Evolutionary conservation across 495 filamentous ascomycete genomes (phyloP), one percentile per base, ranked within the genome.

Genomic region (Neurospora discreta): DNA sequence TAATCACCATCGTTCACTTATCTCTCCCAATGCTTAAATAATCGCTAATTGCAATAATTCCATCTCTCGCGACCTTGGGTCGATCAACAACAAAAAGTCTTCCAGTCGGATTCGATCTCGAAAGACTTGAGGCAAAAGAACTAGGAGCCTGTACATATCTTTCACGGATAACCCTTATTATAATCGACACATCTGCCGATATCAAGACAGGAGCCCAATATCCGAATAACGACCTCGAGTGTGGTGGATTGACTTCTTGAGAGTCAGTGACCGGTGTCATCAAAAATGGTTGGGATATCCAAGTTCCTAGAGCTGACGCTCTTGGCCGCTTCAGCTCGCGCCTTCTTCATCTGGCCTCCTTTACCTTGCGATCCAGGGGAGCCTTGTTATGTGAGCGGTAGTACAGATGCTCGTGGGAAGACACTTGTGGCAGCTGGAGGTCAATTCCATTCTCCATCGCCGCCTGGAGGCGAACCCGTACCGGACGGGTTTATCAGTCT

Each of bases 251-350:
- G 52, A 60, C 52, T 6, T 5, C 6, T 13, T 60, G 13, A 60
- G 52, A 23, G 52, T 30, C 52, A 26, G 23, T 60, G 52, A 60
- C 52, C 6, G 23, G 52, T 60, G 13, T 58, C 42, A 72, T 77
- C 82, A 84, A 77, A 52, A 84, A 85, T 85, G 83, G 73, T 78
- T 75, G 73, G 72, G 70, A 73, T 68, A 71, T 74, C 75, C 18
- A 41, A 78, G 69, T 73, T 81, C 39, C 70, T 84, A 46, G 80
- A 82, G 76, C 75, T 85, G 52, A 78, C 81, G 69, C 71, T 84
- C 77, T 84, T 82, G 82, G 76, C 76, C 72, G 73, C 82, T 38
- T 72, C 76, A 43, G 77, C 79, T 67, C 75, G 77, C 39, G 82
- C 81, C 69, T 81, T 85, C 72, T 81, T 76, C 69, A 79, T 79